phyloP scores from a whole-genome alignment of 306 rosid genomes.

The Senna siamea region DNA sequence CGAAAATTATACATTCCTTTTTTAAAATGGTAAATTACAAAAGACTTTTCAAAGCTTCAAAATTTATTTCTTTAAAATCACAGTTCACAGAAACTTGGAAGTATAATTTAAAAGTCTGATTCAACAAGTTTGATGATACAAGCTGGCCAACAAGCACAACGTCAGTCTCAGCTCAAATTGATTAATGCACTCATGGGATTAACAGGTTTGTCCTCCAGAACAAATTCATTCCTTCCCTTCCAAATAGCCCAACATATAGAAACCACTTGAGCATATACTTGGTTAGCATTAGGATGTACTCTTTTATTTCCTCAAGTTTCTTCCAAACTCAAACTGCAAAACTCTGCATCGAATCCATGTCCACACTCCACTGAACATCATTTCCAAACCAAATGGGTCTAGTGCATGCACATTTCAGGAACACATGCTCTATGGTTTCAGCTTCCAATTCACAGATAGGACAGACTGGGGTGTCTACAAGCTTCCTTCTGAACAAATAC shows the following conservation, averaged over 20 bases:
- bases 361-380: conserved; percentile 29
- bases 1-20: too few species aligned
- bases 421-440: too few species aligned
- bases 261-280: conserved; percentile 14
- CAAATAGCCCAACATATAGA: conserved; percentile 34
- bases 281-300: conserved; percentile 22
- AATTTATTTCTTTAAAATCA: too few species aligned
- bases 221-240: conserved; percentile 39
- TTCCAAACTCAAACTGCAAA: conserved; percentile 31
- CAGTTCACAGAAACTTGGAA: too few species aligned
- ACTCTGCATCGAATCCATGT: conserved; percentile 8
- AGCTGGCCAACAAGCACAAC: too few species aligned
- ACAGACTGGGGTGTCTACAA: background rate
- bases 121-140: too few species aligned
- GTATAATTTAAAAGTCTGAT: too few species aligned
- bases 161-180: too few species aligned
- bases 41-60: too few species aligned
- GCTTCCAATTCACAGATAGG: too few species aligned
- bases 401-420: conserved; percentile 24
- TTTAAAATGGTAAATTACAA: too few species aligned
- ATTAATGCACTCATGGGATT: conserved; percentile 3
- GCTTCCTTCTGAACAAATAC: conserved; percentile 34
- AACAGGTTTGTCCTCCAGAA: conserved; percentile 25
- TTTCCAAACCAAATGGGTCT: conserved; percentile 36
- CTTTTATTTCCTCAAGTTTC: conserved; percentile 28